Evolutionary conservation across 768 basidiomycete genomes (phyloP).

Genomic region (Boletus sp.): DNA sequence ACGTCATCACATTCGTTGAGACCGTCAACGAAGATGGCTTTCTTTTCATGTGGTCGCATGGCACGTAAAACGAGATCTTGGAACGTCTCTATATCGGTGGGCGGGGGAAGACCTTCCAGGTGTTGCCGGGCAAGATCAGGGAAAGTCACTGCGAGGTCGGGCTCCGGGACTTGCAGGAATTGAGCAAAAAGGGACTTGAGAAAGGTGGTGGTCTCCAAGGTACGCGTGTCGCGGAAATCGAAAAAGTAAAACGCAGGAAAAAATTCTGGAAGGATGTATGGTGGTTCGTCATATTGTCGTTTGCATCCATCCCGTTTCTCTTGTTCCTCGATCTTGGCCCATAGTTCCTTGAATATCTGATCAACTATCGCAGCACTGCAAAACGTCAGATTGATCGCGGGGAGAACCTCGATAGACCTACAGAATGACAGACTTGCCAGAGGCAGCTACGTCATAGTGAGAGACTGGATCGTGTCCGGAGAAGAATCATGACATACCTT

Average conservation of each 20-base stretch:
- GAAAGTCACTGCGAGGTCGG: constrained; percentile 18
- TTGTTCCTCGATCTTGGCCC: constrained; percentile 21
- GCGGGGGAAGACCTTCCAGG: constrained; percentile 18
- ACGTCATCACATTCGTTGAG: constrained; percentile 28
- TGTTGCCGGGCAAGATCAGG: constrained; percentile 17
- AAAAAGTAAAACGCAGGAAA: constrained; percentile 28
- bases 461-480: background rate
- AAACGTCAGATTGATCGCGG: constrained; percentile 1
- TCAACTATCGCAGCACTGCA: constrained; percentile 25
- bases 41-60: constrained; percentile 23
- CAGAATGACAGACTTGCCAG: constrained; percentile 26
- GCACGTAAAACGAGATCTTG: constrained; percentile 20
- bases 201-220: constrained; percentile 13
- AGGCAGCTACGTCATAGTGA: constrained; percentile 13
- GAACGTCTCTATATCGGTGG: constrained; percentile 9
- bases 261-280: constrained; percentile 21
- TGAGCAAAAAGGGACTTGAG: constrained; percentile 25
- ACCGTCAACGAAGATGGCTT: constrained; percentile 22
- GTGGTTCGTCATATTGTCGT: constrained; percentile 15
- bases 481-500: constrained; percentile 9
- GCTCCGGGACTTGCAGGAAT: constrained; percentile 24
- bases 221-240: constrained; percentile 27
- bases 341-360: constrained; percentile 20
- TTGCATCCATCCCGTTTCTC: constrained; percentile 14
- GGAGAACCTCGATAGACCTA: constrained; percentile 1